A percentile compares a stretch with the other conserved stretches of the same genome.
phyloP scores from a whole-genome alignment of 2,329 filamentous ascomycete species.

The Neopestalotiopsis clavispora region DNA sequence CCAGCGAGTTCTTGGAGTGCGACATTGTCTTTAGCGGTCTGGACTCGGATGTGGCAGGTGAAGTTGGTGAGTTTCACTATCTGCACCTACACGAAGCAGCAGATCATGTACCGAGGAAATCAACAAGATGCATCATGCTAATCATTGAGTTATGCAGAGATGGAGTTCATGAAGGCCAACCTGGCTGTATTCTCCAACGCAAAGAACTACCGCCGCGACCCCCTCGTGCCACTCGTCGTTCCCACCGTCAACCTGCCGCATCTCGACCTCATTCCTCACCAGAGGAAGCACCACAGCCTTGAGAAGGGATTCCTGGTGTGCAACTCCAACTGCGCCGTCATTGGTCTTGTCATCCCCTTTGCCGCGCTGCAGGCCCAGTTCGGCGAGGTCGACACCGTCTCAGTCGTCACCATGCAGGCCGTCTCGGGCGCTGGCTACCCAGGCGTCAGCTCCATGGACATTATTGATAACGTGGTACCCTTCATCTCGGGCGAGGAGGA shows the following conservation, averaged over 20 bases:
- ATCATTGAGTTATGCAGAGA: slow-evolving; percentile 60
- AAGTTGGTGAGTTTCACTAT: slow-evolving; percentile 69
- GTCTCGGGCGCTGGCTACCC: slow-evolving; percentile 92
- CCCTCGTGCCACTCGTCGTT: slow-evolving; percentile 89
- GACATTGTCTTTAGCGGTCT: slow-evolving; percentile 93
- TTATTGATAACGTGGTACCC: slow-evolving; percentile 94
- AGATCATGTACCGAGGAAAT: background rate
- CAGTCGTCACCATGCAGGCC: slow-evolving; percentile 92
- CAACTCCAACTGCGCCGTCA: slow-evolving; percentile 98
- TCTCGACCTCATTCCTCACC: slow-evolving; percentile 86
- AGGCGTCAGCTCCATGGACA: slow-evolving; percentile 91
- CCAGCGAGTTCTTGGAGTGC: slow-evolving; percentile 84
- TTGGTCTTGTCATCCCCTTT: slow-evolving; percentile 93
- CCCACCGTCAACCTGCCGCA: slow-evolving; percentile 93
- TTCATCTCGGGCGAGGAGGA: slow-evolving; percentile 94
- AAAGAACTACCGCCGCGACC: slow-evolving; percentile 93
- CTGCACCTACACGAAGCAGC: background rate
- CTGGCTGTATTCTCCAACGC: slow-evolving; percentile 96
- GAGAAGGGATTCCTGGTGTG: slow-evolving; percentile 92
- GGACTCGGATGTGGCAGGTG: slow-evolving; percentile 89
- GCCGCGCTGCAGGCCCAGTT: slow-evolving; percentile 87
- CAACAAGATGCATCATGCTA: background rate
- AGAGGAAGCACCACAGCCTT: slow-evolving; percentile 74
- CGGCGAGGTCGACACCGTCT: slow-evolving; percentile 76
- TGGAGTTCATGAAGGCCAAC: slow-evolving; percentile 86